Percentiles rank a stretch among this genome's conserved stretches.
Conservation (phyloP, 768 basidiomycete genomes). For the Floccularia luteovirens region DNA sequence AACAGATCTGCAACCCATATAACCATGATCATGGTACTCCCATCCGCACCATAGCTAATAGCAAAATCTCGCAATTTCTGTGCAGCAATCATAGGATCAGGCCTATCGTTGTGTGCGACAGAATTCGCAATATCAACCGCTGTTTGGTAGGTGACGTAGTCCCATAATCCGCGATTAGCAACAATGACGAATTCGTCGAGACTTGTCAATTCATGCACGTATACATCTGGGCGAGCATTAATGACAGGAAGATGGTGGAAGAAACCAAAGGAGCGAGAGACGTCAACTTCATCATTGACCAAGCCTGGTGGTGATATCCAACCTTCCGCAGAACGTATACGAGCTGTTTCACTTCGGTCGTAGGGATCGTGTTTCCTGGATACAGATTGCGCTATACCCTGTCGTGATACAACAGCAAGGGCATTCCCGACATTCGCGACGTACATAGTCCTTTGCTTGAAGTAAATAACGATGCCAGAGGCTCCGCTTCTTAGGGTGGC, state of each 20-base stretch:
- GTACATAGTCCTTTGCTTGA: conserved; percentile 71
- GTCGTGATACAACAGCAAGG: conserved; percentile 77
- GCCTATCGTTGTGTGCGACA: conserved; percentile 65
- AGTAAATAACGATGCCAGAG: conserved; percentile 82
- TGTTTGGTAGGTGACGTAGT: conserved; percentile 88
- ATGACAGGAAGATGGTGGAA: conserved; percentile 85
- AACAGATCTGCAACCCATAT: conserved; percentile 79
- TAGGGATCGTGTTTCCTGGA: conserved; percentile 87
- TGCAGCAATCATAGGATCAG: conserved; percentile 71
- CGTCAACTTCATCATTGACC: conserved; percentile 87
- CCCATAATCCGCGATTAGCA: conserved; percentile 90
- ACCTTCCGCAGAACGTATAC: conserved; percentile 90
- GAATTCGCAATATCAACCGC: conserved; percentile 93
- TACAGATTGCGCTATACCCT: conserved; percentile 66
- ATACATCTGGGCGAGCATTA: conserved; percentile 82
- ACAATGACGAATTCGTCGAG: conserved; percentile 96
- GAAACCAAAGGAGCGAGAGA: conserved; percentile 92
- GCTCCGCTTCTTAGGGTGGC: conserved; percentile 65
- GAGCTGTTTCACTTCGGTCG: conserved; percentile 71
- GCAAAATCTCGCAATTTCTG: conserved; percentile 96
- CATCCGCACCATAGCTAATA: conserved; percentile 92
- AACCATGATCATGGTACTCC: conserved; percentile 98
- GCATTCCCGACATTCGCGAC: conserved; percentile 88
- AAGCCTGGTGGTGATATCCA: conserved; percentile 89
- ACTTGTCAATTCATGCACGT: conserved; percentile 60